Evolutionary conservation across 2,329 filamentous ascomycete genomes (phyloP), one percentile per base, ranked within the genome.

Genomic region (Neofusicoccum ribis): DNA sequence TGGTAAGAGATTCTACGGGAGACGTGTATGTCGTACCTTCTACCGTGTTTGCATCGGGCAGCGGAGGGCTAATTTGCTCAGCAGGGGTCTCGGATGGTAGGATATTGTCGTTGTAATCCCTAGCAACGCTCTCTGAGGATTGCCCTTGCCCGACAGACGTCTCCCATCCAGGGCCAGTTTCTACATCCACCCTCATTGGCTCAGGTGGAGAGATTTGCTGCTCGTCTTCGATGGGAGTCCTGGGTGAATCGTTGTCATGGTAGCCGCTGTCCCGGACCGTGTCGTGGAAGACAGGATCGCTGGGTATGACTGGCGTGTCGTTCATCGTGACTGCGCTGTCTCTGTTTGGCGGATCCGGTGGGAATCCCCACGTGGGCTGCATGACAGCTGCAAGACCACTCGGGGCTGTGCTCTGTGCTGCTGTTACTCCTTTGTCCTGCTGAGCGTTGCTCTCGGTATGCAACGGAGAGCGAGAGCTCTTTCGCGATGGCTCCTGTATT

Each of bases 271-370:
- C 79, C 67, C 79, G 74, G 36, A 73, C 70, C 47, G 68, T 67
- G 34, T 74, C 68, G n/a, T 72, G 71, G 39, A 71, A 67, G 36
- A 69, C 68, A 56, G 70, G 61, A 64, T 73, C 71, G 44, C 68
- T 68, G 49, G 74, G 68, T 36, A 78, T 66, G 41, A 77, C 70
- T 46, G 79, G 78, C 59, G 82, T 80, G 69, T 83, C 81, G 67
- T 75, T 76, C 66, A 81, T 73, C 67, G 80, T 76, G 67, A 81
- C 75, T 68, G 76, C 81, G 68, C 78, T 81, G 66, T 83, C 81
- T 36, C 54, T 31, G 8, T 59, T 14, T 20, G 54, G 41, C 23
- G 27, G 14, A 34, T 79, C 75, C 60, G 71, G 65, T 27, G 71
- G 70, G 65, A 78, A 79, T 2, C 74, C 75, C 77, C 77, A 78